Conservation (phyloP, 768 basidiomycete species). For the Postia placenta region DNA sequence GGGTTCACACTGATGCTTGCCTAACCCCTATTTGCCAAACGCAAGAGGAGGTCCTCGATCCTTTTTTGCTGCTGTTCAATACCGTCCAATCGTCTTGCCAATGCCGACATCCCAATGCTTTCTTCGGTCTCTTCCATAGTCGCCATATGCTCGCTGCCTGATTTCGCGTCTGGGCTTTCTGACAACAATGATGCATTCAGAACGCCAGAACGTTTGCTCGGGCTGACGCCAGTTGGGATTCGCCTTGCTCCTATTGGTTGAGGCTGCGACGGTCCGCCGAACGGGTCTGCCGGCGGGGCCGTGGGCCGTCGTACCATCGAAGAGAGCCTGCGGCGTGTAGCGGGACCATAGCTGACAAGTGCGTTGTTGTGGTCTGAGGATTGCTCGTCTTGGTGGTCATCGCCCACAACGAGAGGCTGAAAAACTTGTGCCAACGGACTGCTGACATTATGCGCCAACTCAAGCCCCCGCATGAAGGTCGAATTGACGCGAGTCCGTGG, state of each 20-base stretch:
- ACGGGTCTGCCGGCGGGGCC: slow-evolving; percentile 1
- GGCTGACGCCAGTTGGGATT: slow-evolving; percentile 16
- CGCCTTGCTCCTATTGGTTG: slow-evolving; percentile 7
- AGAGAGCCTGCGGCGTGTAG: slow-evolving; percentile 32
- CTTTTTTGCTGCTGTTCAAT: slow-evolving; percentile 42
- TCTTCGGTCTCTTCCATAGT: slow-evolving; percentile 24
- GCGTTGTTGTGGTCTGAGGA: not conserved
- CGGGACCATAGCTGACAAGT: slow-evolving; percentile 33
- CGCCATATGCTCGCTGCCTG: slow-evolving; percentile 10
- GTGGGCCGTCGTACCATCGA: slow-evolving; percentile 23
- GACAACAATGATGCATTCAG: slow-evolving; percentile 16
- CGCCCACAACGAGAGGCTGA: slow-evolving; percentile 58
- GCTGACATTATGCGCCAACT: slow-evolving; percentile 32
- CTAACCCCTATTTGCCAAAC: too few relatives aligned
- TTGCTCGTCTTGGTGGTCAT: slow-evolving; percentile 15
- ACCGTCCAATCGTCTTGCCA: slow-evolving; percentile 30
- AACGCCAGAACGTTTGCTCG: slow-evolving; percentile 4
- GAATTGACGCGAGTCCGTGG: slow-evolving; percentile 39
- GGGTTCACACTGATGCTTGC: too few relatives aligned
- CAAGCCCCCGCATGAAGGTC: slow-evolving; percentile 31
- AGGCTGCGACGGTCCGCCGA: slow-evolving; percentile 10
- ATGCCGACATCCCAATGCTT: slow-evolving; percentile 22
- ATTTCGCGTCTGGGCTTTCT: slow-evolving; percentile 22
- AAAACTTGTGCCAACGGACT: slow-evolving; percentile 75
- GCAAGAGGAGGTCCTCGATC: slow-evolving; percentile 41